Percentiles rank a stretch among this genome's conserved stretches.
Conservation (phyloP, 1,139 yeast species). For the Scheffersomyces lignicola region DNA sequence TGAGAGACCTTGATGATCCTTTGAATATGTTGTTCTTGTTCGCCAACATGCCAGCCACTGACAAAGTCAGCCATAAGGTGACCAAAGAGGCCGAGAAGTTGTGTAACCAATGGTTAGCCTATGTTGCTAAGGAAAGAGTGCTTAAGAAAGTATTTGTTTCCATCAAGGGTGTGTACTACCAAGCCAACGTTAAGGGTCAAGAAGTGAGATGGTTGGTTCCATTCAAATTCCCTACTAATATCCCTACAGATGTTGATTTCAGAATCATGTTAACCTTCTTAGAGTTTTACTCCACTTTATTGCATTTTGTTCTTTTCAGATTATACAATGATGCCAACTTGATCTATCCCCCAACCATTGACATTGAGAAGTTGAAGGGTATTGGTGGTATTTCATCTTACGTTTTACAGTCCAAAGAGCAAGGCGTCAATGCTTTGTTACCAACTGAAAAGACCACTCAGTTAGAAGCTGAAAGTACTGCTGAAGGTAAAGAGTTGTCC, state of each 20-base stretch:
- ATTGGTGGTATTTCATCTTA: slow-evolving; percentile 89
- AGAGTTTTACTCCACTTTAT: slow-evolving; percentile 89
- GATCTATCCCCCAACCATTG: slow-evolving; percentile 89
- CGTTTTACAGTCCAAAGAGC: slow-evolving; percentile 53
- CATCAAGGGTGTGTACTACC: slow-evolving; percentile 95
- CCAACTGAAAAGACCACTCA: slow-evolving; percentile 28
- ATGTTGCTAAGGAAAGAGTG: slow-evolving; percentile 78
- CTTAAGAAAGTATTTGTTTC: slow-evolving; percentile 91
- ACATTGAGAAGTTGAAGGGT: slow-evolving; percentile 69
- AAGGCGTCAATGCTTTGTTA: slow-evolving; percentile 40
- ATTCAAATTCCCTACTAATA: slow-evolving; percentile 92
- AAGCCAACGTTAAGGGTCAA: slow-evolving; percentile 87
- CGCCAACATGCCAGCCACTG: slow-evolving; percentile 94
- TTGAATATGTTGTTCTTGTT: slow-evolving; percentile 91
- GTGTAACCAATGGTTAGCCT: slow-evolving; percentile 95
- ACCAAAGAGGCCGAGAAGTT: slow-evolving; percentile 84
- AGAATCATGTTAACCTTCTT: slow-evolving; percentile 95
- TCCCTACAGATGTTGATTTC: slow-evolving; percentile 93
- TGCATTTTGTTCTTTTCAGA: slow-evolving; percentile 84
- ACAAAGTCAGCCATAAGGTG: slow-evolving; percentile 72
- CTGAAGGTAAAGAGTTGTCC: slow-evolving; percentile 42
- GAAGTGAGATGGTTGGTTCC: slow-evolving; percentile 97
- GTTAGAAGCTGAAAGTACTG: slow-evolving; percentile 19
- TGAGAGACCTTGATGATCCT: slow-evolving; percentile 94
- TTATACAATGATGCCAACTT: slow-evolving; percentile 82